These are phyloP conservation scores for Hirsutella minnesotensis DNA, from an alignment of 2,329 filamentous ascomycete genomes.

Conservation along the genomic window DNA sequence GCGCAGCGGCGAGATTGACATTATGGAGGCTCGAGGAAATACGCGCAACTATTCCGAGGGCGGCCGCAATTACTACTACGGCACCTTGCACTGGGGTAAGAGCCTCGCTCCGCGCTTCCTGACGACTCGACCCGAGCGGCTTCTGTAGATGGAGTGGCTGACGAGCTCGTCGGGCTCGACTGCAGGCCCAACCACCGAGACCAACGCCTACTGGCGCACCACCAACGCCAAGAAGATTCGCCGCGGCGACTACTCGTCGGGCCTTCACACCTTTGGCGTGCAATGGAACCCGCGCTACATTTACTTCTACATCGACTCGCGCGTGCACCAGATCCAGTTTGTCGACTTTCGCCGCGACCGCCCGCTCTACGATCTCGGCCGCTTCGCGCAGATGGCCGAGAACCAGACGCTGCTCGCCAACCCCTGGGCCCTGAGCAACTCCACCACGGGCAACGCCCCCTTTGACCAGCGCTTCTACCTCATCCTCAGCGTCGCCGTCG, in stretches of 20 bases:
- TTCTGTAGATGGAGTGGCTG: no score
- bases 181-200: conserved; percentile 12
- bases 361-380: conserved; percentile 28
- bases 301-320: conserved; percentile 39
- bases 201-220: conserved; percentile 22
- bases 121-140: no score
- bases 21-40: conserved; percentile 33
- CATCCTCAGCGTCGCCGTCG: conserved; percentile 39
- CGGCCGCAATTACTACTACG: conserved; percentile 29
- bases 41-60: conserved; percentile 24
- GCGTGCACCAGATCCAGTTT: conserved; percentile 26
- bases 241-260: conserved; percentile 25
- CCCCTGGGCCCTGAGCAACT: conserved; percentile 28
- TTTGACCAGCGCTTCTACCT: conserved; percentile 41
- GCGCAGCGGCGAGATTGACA: conserved; percentile 40
- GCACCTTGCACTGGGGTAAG: conserved; percentile 36
- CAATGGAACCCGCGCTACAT: conserved; percentile 41
- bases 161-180: no score
- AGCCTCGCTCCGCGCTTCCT: no score
- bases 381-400: conserved; percentile 25
- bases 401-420: conserved; percentile 29
- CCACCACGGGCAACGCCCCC: conserved; percentile 29
- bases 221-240: conserved; percentile 19
- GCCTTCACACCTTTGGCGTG: conserved; percentile 39
- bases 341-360: conserved; percentile 19